Evolutionary conservation across 2,329 filamentous ascomycete species (phyloP).

Genomic region (Fusarium subtropicale): DNA sequence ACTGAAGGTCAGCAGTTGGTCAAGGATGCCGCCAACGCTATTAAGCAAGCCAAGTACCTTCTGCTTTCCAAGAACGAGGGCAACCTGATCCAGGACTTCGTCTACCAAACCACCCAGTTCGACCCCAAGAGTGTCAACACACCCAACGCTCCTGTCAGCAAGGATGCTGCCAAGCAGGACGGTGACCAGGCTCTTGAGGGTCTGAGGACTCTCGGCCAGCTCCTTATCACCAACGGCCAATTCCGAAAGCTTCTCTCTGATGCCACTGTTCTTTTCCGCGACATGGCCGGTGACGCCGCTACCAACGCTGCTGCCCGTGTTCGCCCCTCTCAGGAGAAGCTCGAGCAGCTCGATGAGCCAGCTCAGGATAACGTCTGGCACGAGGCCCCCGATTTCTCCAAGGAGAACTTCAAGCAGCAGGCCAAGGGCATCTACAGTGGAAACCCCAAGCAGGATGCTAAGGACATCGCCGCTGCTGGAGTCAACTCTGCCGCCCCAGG

Average conservation of each 20-base stretch:
- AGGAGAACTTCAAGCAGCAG: constrained; percentile 75
- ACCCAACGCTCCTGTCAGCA: constrained; percentile 77
- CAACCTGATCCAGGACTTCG: constrained; percentile 94
- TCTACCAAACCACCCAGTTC: constrained; percentile 89
- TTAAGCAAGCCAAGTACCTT: constrained; percentile 85
- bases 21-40: constrained; percentile 79
- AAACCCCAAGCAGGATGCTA: constrained; percentile 66
- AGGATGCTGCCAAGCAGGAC: constrained; percentile 83
- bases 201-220: constrained; percentile 85
- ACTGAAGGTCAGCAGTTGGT: constrained; percentile 84
- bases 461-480: constrained; percentile 69
- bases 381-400: constrained; percentile 81
- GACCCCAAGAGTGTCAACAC: constrained; percentile 69
- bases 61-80: constrained; percentile 95
- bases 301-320: constrained; percentile 79
- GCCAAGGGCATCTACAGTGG: constrained; percentile 71
- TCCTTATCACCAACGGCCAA: constrained; percentile 95
- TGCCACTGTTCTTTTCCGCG: constrained; percentile 81
- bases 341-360: constrained; percentile 82
- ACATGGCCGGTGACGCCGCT: constrained; percentile 92
- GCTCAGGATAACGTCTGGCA: constrained; percentile 96
- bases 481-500: constrained; percentile 64
- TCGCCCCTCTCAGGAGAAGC: constrained; percentile 80
- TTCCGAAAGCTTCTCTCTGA: constrained; percentile 85
- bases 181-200: constrained; percentile 86